Base-by-base conservation (phyloP, 306 rosid species). In the Delonix regia region DNA sequence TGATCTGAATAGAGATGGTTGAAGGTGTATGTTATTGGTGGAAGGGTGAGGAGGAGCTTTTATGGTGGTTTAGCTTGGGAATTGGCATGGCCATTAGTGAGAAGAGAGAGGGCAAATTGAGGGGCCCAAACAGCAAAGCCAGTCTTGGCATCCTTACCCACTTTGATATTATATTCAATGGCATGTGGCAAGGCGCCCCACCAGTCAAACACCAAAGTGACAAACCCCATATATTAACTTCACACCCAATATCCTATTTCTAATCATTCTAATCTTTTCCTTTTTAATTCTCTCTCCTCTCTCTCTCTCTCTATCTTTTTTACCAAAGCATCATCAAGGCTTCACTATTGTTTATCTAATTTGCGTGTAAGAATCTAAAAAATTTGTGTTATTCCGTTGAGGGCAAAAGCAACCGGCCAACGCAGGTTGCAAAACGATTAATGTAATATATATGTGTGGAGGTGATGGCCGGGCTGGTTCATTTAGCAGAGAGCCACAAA, bases 121-220 rank as follows among this genome's bases (percentile, higher is more conserved):
- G 77, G 83, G 86, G 38, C 86, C 86, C 81, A 45, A 78, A 74
- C 69, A 52, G 86, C 82, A 67, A 63, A 69, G 70, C 79, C 30
- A 55, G 59, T 44, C 4, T 25, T 74, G 30, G 71, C 80, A 72
- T 63, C 80, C 79, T 77, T 68, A 47, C 71, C 71, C 67, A 53
- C 64, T 57, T 36, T 53, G 71, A 77, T 71, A 68, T 68, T 30
- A 83, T 69, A 78, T 83, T 74, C 65, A 78, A 67, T 78, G 65
- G 76, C 78, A 78, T 79, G 83, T 80, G 86, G 74, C 47, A 42
- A 51, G 24, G 18, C 56, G 83, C 71, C 86, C 86, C 69, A 80
- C 83, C 81, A 78, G 74, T 39, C 16, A 25, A 51, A 66, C 71
- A 48, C 75, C 41, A 56, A 60, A 48, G 60, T 56, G 64, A 59